These are phyloP conservation scores for Candida palmyrensis DNA, from an alignment of 805 yeast genomes.

Conservation along the genomic window DNA sequence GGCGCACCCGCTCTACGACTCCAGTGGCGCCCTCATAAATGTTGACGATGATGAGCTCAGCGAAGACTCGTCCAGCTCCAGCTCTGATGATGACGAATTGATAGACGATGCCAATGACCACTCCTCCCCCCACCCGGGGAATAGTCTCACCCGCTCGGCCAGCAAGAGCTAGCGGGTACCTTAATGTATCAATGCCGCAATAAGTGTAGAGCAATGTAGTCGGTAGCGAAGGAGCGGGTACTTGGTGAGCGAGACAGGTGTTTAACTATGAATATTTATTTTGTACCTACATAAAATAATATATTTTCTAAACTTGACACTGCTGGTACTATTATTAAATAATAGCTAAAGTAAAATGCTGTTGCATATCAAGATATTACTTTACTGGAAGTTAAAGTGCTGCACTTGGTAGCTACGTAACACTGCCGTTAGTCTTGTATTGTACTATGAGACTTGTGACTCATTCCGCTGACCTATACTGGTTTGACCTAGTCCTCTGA, in stretches of 20 bases:
- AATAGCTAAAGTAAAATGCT: constrained; percentile 11
- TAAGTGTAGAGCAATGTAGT: too few species aligned
- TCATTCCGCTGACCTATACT: too few species aligned
- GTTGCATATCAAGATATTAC: constrained; percentile 9
- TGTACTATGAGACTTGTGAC: too few species aligned
- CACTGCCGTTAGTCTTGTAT: too few species aligned
- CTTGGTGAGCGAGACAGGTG: too few species aligned
- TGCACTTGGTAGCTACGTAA: too few species aligned
- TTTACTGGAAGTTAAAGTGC: too few species aligned
- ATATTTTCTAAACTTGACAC: constrained; percentile 13
- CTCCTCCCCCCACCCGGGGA: constrained; percentile 15
- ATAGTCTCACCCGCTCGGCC: constrained; percentile 34
- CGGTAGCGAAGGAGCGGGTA: too few species aligned
- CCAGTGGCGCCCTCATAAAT: constrained; percentile 19
- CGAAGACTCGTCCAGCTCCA: constrained; percentile 25
- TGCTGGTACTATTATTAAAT: constrained; percentile 11
- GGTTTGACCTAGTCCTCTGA: too few species aligned
- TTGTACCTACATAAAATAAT: constrained; percentile 6
- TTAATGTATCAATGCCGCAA: too few species aligned
- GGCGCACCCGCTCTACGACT: constrained; percentile 55
- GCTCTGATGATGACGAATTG: constrained; percentile 25
- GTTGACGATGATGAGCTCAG: constrained; percentile 19
- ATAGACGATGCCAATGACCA: constrained; percentile 13
- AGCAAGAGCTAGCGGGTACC: constrained; percentile 32
- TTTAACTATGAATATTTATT: not conserved